These are phyloP conservation scores for Asterochloris erici DNA, from an alignment of 139 green algal species.

Conservation along the genomic window DNA sequence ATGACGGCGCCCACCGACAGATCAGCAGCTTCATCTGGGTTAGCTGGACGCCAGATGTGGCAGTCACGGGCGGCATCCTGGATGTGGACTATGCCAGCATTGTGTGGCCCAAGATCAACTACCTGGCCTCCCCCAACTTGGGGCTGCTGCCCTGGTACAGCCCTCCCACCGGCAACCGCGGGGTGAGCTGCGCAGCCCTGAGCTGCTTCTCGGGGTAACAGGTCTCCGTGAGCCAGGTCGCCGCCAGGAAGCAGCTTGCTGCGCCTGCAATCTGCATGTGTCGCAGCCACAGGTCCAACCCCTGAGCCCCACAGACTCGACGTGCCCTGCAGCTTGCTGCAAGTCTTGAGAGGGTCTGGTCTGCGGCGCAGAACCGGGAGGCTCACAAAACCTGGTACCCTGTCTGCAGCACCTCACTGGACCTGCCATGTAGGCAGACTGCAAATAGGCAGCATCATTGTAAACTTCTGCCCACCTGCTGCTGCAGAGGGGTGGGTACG, in stretches of 20 bases:
- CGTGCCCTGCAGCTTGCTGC: background rate
- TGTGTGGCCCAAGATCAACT: constrained; percentile 24
- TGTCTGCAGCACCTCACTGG: no score
- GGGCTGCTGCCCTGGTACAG: constrained; percentile 25
- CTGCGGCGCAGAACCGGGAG: background rate
- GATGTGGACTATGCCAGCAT: constrained; percentile 12
- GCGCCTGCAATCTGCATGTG: background rate
- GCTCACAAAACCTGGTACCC: no score
- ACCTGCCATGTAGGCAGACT: no score
- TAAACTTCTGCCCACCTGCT: no score
- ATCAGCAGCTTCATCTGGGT: constrained; percentile 23
- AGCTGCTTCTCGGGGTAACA: background rate
- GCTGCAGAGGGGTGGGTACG: no score
- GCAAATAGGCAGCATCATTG: no score
- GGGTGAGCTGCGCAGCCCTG: background rate
- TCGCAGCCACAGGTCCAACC: background rate
- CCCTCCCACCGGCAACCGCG: background rate
- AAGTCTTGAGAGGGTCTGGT: background rate
- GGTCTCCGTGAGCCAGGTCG: no score
- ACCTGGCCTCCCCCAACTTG: background rate
- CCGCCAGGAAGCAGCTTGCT: background rate
- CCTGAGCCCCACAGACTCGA: background rate
- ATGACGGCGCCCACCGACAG: constrained; percentile 6
- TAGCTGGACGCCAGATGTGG: constrained; percentile 9
- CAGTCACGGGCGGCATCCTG: background rate